Percentiles rank a stretch among this genome's conserved stretches.
Evolutionary conservation across 495 filamentous ascomycete species (phyloP).

Genomic region (Neurospora discreta): DNA sequence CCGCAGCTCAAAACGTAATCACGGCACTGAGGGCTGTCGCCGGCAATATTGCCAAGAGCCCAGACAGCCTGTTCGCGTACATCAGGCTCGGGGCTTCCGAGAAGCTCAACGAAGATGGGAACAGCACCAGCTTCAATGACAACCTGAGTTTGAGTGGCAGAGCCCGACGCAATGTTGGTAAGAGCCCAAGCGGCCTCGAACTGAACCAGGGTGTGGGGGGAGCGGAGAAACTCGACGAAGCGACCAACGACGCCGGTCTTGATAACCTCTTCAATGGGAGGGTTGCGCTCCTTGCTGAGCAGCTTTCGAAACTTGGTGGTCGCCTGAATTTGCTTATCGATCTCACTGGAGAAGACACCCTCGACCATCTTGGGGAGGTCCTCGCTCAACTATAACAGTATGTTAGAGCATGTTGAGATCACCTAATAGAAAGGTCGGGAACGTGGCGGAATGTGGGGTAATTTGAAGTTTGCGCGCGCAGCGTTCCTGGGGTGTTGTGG

Average conservation of each 20-base stretch:
- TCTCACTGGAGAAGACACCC: conserved; percentile 96
- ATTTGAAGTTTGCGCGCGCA: neutral
- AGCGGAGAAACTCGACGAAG: conserved; percentile 97
- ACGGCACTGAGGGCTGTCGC: conserved; percentile 92
- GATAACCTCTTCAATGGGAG: conserved; percentile 97
- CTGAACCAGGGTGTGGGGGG: conserved; percentile 95
- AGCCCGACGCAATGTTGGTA: conserved; percentile 98
- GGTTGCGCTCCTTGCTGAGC: conserved; percentile 96
- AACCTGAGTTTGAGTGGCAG: conserved; percentile 93
- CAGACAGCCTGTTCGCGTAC: conserved; percentile 98
- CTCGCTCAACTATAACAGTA: conserved; percentile 66
- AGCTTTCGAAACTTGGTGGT: conserved; percentile 99
- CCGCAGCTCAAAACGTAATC: conserved; percentile 88
- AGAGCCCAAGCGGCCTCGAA: conserved; percentile 99
- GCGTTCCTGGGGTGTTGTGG: neutral
- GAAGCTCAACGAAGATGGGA: conserved; percentile 94
- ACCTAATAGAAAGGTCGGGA: neutral
- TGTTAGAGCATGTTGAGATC: conserved; percentile 25
- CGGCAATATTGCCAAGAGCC: conserved; percentile 98
- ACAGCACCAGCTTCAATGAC: conserved; percentile 98
- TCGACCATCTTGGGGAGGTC: conserved; percentile 97
- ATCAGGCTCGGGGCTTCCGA: conserved; percentile 93
- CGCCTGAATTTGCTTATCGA: conserved; percentile 95
- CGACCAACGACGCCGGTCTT: conserved; percentile 96
- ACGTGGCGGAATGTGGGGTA: neutral